Conservation (phyloP, 2,329 filamentous ascomycete genomes). For the Venturia nashicola region DNA sequence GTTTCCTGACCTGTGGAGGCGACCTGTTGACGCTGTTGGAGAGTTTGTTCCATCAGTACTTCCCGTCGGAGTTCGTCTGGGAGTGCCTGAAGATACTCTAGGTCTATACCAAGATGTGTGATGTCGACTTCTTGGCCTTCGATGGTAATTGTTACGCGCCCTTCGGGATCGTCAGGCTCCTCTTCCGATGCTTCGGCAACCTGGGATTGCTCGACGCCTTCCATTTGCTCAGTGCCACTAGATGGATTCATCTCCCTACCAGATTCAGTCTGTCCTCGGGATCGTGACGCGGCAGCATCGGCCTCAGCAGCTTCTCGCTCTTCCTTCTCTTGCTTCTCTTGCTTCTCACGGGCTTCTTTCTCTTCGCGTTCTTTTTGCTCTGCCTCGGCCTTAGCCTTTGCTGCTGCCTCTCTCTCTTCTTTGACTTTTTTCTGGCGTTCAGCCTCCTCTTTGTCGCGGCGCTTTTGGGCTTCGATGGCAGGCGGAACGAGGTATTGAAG, state of each 20-base stretch:
- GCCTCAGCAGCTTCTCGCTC: slow-evolving; percentile 34
- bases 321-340: slow-evolving; percentile 37
- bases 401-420: slow-evolving; percentile 48
- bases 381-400: slow-evolving; percentile 47
- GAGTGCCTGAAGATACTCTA: slow-evolving; percentile 90
- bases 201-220: slow-evolving; percentile 54
- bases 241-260: slow-evolving; percentile 25
- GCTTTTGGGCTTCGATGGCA: slow-evolving; percentile 59
- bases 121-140: slow-evolving; percentile 83
- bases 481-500: slow-evolving; percentile 66
- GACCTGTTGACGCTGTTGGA: slow-evolving; percentile 65
- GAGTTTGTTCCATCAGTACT: slow-evolving; percentile 83
- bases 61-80: slow-evolving; percentile 94
- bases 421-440: slow-evolving; percentile 50
- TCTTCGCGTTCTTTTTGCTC: slow-evolving; percentile 51
- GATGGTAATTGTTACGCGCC: slow-evolving; percentile 68
- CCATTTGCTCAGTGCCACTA: slow-evolving; percentile 52
- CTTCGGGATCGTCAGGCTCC: slow-evolving; percentile 14
- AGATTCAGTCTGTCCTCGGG: slow-evolving; percentile 18
- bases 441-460: slow-evolving; percentile 19
- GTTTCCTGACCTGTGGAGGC: slow-evolving; percentile 59
- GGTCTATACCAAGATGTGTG: slow-evolving; percentile 85
- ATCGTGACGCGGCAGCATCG: slow-evolving; percentile 17
- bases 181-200: slow-evolving; percentile 32
- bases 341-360: slow-evolving; percentile 39